These are phyloP conservation scores for Ophiosphaerella korrae DNA, from an alignment of 2,329 filamentous ascomycete genomes.

Conservation along the genomic window DNA sequence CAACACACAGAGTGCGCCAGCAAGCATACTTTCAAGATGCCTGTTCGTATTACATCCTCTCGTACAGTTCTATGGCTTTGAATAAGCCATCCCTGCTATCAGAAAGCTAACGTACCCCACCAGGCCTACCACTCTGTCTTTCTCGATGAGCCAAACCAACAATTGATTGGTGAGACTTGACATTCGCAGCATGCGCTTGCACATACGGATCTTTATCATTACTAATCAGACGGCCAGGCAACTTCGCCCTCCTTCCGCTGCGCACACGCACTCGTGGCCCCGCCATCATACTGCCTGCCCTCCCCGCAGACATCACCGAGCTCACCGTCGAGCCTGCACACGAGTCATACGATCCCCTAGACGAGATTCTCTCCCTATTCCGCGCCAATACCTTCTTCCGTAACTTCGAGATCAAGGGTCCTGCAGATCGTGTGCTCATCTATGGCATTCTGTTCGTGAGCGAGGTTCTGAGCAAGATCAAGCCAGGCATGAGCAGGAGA, in stretches of 20 bases:
- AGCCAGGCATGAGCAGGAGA: conserved; percentile 69
- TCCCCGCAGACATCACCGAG: conserved; percentile 60
- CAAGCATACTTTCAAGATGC: conserved; percentile 49
- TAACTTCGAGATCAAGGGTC: conserved; percentile 98
- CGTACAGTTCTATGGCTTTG: not conserved
- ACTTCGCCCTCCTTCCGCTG: conserved; percentile 92
- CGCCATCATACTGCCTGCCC: conserved; percentile 77
- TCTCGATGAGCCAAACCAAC: conserved; percentile 75
- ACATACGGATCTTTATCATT: not conserved
- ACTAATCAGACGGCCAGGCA: conserved; percentile 59
- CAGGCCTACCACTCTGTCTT: conserved; percentile 99
- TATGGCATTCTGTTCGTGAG: conserved; percentile 96
- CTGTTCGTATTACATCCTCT: conserved; percentile 43
- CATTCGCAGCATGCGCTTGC: not conserved
- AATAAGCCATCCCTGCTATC: not conserved
- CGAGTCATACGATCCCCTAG: conserved; percentile 94
- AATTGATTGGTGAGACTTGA: conserved; percentile 61
- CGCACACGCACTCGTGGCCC: conserved; percentile 96
- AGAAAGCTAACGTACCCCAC: conserved; percentile 19
- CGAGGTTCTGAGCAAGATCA: conserved; percentile 88
- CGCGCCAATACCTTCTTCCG: conserved; percentile 98
- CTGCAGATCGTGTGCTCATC: conserved; percentile 89
- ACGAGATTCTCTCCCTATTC: conserved; percentile 91
- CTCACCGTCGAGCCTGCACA: conserved; percentile 74
- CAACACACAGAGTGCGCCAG: conserved; percentile 15